Evolutionary conservation across 2,329 filamentous ascomycete species (phyloP).

Genomic region (Claviceps maximensis): DNA sequence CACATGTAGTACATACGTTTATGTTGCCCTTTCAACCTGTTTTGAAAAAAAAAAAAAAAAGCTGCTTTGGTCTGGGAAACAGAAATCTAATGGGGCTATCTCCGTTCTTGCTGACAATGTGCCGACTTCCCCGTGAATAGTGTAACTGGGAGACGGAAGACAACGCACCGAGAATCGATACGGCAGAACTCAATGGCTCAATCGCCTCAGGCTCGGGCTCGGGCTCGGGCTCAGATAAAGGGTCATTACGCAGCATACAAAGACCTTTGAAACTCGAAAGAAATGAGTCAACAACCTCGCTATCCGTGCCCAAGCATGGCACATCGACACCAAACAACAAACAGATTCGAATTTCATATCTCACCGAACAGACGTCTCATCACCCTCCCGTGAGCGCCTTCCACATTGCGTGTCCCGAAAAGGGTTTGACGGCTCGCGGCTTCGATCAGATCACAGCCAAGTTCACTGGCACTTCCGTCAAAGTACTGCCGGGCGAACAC

Average conservation of each 20-base stretch:
- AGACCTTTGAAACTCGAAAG: slow-evolving; percentile 30
- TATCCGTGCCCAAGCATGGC: slow-evolving; percentile 37
- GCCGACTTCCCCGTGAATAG: slow-evolving; percentile 26
- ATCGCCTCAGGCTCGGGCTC: slow-evolving; percentile 10
- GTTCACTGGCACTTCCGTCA: slow-evolving; percentile 90
- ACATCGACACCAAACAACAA: slow-evolving; percentile 30
- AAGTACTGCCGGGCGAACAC: slow-evolving; percentile 80
- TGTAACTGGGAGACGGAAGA: slow-evolving; percentile 94
- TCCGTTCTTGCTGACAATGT: slow-evolving; percentile 1
- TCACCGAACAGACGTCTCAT: slow-evolving; percentile 96
- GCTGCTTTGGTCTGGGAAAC: slow-evolving; percentile 7
- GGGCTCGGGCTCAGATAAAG: slow-evolving; percentile 19
- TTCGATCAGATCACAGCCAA: slow-evolving; percentile 96
- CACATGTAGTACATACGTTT: not conserved
- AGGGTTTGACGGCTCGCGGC: slow-evolving; percentile 73
- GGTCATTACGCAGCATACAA: slow-evolving; percentile 35
- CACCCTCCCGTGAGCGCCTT: slow-evolving; percentile 96
- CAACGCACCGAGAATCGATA: slow-evolving; percentile 52
- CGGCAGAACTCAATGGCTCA: slow-evolving; percentile 25
- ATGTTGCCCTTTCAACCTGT: too few species aligned
- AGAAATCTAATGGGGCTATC: not conserved
- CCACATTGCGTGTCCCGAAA: slow-evolving; percentile 82
- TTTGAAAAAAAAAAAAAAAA: too few species aligned
- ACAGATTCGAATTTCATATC: slow-evolving; percentile 71
- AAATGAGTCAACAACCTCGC: slow-evolving; percentile 33